These are phyloP conservation scores for Coemansia sp. DNA, from an alignment of 192 early-diverging fungal species.

Conservation along the genomic window DNA sequence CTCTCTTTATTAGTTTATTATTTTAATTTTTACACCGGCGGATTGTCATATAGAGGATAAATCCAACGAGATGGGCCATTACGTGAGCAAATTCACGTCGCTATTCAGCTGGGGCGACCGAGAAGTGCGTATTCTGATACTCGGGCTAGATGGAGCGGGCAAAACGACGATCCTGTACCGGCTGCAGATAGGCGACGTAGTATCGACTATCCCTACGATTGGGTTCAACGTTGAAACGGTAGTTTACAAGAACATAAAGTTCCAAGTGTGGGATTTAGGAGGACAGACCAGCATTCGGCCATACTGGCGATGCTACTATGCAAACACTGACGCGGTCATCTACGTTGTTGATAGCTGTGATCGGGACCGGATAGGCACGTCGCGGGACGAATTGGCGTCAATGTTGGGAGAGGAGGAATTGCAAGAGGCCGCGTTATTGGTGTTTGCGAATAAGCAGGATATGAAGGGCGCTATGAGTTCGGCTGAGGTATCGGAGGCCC, in stretches of 20 bases:
- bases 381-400: slow-evolving; percentile 78
- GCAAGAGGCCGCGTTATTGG: slow-evolving; percentile 77
- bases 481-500: slow-evolving; percentile 89
- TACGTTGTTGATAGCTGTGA: slow-evolving; percentile 90
- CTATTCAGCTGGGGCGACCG: slow-evolving; percentile 38
- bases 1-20: neutral
- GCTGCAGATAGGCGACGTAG: slow-evolving; percentile 59
- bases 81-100: slow-evolving; percentile 13
- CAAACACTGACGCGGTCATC: slow-evolving; percentile 81
- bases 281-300: slow-evolving; percentile 91
- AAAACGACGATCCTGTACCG: slow-evolving; percentile 62
- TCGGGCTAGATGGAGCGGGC: slow-evolving; percentile 59
- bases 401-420: slow-evolving; percentile 84
- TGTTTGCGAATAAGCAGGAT: slow-evolving; percentile 87
- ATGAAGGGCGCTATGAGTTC: slow-evolving; percentile 84
- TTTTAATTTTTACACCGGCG: neutral
- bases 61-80: slow-evolving; percentile 5
- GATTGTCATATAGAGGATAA: neutral
- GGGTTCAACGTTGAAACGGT: slow-evolving; percentile 90
- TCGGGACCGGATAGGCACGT: slow-evolving; percentile 84
- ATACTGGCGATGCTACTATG: slow-evolving; percentile 85
- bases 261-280: slow-evolving; percentile 86
- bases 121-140: slow-evolving; percentile 64
- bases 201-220: slow-evolving; percentile 61
- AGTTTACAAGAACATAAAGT: slow-evolving; percentile 84